Base-by-base conservation (phyloP, 345 rosid genomes). In the Fremontodendron californicum region DNA sequence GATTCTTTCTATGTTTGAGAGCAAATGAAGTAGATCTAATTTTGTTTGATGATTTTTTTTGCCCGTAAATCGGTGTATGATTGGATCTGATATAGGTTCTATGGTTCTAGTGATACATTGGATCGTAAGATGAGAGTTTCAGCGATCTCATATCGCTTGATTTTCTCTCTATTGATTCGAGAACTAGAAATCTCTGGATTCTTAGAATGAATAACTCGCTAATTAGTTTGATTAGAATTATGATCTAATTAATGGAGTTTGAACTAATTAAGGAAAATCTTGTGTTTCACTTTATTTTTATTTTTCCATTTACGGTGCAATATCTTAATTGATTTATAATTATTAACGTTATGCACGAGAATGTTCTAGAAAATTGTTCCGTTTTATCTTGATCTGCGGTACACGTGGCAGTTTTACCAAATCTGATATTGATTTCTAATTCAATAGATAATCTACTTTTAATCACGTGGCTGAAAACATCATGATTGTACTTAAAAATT, bases 11-110 rank as follows among this genome's bases (percentile, higher is more conserved):
- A 42, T 5, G 51, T 52, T 75, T 29, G 51, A 29, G 72, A 52
- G 7, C 11, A 52, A 73, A 68, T 55, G 69, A 27, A 2, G 48
- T 75, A 62, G 45, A 55, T 70, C 57, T 35, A 55, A 27, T 72
- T 66, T 8, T 27, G 27, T 8, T 31, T 58, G 11, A 27, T 25
- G 23, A 2, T 16, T 18, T 25, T 25, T 67, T 45, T 21, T 55
- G 27, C 16, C 42, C 6, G 35, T 15, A 21, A 51, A 31, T 60
- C 25, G 75, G 23, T 58, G 46, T 48, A 3, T 21, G 55, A 19
- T 71, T 60, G 55, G 81, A 82, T 82, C 82, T 77, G 74, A 64
- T 76, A 5, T 25, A 19, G 29, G 60, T 40, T 31, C 1, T 46
- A 8, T n/a, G 37, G 3, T 66, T 65, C 33, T 8, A 43, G 39